Evolutionary conservation across 208 protist genomes (phyloP).

Genomic region (Phytomonas sp.): DNA sequence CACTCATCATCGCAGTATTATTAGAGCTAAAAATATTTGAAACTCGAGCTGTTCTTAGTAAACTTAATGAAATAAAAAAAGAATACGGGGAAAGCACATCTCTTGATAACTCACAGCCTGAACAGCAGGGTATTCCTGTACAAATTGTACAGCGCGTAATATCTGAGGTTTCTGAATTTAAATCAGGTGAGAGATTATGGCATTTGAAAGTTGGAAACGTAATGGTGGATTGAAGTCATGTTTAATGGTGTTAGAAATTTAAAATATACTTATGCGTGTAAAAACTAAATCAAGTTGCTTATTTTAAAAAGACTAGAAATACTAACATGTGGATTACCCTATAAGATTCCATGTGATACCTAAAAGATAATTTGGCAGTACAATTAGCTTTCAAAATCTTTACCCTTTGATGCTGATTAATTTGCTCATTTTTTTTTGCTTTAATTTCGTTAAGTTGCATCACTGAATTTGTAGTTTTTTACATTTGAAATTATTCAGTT

Average conservation of each 20-base stretch:
- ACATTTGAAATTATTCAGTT: conserved; percentile 1
- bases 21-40: conserved; percentile 64
- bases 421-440: not conserved
- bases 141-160: conserved; percentile 48
- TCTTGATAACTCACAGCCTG: conserved; percentile 12
- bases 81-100: conserved; percentile 12
- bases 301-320: not conserved
- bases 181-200: conserved; percentile 57
- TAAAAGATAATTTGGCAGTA: not conserved
- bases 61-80: conserved; percentile 18
- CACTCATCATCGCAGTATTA: conserved; percentile 47
- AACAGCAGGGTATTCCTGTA: conserved; percentile 12
- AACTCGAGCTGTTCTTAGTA: conserved; percentile 23
- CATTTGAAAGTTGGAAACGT: conserved; percentile 65
- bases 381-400: not conserved
- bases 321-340: not conserved
- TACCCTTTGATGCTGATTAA: not conserved
- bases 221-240: conserved; percentile 16
- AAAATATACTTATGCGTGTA: not conserved
- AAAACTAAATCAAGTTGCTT: not conserved
- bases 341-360: not conserved
- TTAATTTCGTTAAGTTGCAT: not conserved
- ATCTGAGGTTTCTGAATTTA: conserved; percentile 64
- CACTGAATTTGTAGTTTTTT: conserved; percentile 5
- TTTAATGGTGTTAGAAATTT: not conserved